A percentile compares a stretch with the other conserved stretches of the same genome.
Conservation (phyloP, 768 basidiomycete genomes). For the Boletus pseudopeckii region DNA sequence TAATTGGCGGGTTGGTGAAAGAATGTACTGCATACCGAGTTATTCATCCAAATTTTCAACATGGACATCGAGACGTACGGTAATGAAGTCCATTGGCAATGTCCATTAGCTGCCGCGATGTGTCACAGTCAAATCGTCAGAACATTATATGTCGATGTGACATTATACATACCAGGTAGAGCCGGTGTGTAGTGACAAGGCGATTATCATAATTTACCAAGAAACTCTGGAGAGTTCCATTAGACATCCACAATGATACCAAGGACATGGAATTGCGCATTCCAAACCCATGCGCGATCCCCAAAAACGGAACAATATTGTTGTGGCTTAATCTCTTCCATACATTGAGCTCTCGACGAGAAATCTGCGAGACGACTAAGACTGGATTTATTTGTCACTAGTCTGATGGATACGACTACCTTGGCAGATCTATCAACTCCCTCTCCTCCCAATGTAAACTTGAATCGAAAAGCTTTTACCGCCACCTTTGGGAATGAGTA, state of each 20-base stretch:
- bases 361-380: slow-evolving; percentile 1
- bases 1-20: neutral
- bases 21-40: slow-evolving; percentile 6
- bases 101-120: slow-evolving; percentile 7
- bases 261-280: slow-evolving; percentile 17
- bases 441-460: slow-evolving; percentile 1
- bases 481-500: slow-evolving; percentile 9
- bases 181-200: neutral
- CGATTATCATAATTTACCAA: slow-evolving; percentile 2
- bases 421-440: neutral
- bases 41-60: neutral
- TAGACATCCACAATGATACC: slow-evolving; percentile 30
- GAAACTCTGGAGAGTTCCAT: slow-evolving; percentile 24
- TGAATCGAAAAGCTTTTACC: slow-evolving; percentile 19
- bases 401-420: neutral
- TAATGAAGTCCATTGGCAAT: slow-evolving; percentile 14
- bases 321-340: slow-evolving; percentile 23
- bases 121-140: neutral
- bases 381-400: too few species aligned
- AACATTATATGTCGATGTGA: neutral
- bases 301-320: slow-evolving; percentile 25
- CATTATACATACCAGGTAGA: neutral
- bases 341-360: slow-evolving; percentile 21
- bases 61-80: neutral
- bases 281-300: slow-evolving; percentile 25